Evolutionary conservation across 495 filamentous ascomycete species (phyloP), one percentile per base, ranked within the genome.

Genomic region (Aspergillus kassunensis): DNA sequence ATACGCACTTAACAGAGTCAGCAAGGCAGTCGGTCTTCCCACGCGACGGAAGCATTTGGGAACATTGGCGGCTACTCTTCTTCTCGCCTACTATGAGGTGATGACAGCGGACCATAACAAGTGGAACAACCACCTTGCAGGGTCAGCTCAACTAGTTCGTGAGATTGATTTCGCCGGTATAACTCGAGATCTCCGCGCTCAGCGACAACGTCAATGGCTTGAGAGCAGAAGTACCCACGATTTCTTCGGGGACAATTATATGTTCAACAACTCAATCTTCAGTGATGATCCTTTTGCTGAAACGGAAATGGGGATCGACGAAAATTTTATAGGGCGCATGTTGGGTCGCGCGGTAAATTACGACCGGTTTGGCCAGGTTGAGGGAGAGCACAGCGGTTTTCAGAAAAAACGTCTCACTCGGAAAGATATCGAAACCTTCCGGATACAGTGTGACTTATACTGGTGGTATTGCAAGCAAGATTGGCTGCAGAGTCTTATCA

Each of bases 401-500:
- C 62, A 54, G 39, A 64, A 66, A 41, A 62, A 57, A 25, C 59
- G 68, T n/a, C 82, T 86, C 35, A 81, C 82, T 3, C 75, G 81
- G 16, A 86, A 83, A 49, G 89, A 93, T 42, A 77, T 91, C 43
- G 88, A 91, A 53, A 80, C 72, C 20, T 95, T 88, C 60, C 83
- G 90, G 62, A 80, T 88, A 31, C 80, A 95, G 46, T 81, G 86
- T 48, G 93, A 98, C 68, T 73, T 98, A 24, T 95, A 87, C 70
- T 98, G 93, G 93, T 97, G 90, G 90, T 98, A 87, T 68, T 84
- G 78, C 48, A 95, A 96, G 69, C 91, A 96, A 68, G 93, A 98
- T 68, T 80, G 86, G 6, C 89, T 91, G 59, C 92, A 97, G 65
- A 91, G 90, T 61, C 78, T 97, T 51, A 71, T 98, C 30, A 92